A percentile compares a stretch with the other conserved stretches of the same genome.
Evolutionary conservation across 768 basidiomycete genomes (phyloP).

Genomic region (Botryobasidium botryosum): DNA sequence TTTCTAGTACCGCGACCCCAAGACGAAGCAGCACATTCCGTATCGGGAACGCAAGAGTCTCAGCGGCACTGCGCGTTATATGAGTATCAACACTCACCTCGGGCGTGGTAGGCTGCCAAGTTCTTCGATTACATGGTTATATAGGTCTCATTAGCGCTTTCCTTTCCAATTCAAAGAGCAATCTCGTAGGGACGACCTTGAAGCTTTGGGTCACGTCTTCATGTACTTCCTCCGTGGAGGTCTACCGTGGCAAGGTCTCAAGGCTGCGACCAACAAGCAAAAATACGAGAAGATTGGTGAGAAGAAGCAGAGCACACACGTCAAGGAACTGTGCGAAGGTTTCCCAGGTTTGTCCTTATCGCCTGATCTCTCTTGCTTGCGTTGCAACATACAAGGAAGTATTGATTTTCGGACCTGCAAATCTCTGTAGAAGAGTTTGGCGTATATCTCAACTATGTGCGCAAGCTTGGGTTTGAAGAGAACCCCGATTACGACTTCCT

Average conservation of each 20-base stretch:
- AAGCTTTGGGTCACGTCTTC: constrained; percentile 98
- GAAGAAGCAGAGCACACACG: constrained; percentile 97
- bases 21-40: constrained; percentile 96
- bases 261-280: constrained; percentile 99
- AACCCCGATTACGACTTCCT: constrained; percentile 98
- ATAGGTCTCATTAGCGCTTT: neutral
- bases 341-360: constrained; percentile 54
- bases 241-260: constrained; percentile 96
- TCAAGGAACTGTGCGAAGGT: constrained; percentile 92
- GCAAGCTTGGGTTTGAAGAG: constrained; percentile 97
- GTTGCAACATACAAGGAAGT: neutral
- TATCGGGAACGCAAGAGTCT: constrained; percentile 96
- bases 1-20: constrained; percentile 95
- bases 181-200: constrained; percentile 83
- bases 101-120: constrained; percentile 61
- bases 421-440: constrained; percentile 72
- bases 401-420: neutral
- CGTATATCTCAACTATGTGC: constrained; percentile 97
- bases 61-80: constrained; percentile 94
- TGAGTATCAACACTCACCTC: constrained; percentile 98
- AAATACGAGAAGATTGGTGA: constrained; percentile 99
- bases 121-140: no score
- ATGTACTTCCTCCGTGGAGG: constrained; percentile 98
- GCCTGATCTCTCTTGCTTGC: constrained; percentile 4
- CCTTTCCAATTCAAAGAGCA: constrained; percentile 21